Percentiles rank a stretch among this genome's conserved stretches.
These are phyloP conservation scores for Bassia scoparia DNA, from an alignment of 148 eudicot species.

Conservation along the genomic window DNA sequence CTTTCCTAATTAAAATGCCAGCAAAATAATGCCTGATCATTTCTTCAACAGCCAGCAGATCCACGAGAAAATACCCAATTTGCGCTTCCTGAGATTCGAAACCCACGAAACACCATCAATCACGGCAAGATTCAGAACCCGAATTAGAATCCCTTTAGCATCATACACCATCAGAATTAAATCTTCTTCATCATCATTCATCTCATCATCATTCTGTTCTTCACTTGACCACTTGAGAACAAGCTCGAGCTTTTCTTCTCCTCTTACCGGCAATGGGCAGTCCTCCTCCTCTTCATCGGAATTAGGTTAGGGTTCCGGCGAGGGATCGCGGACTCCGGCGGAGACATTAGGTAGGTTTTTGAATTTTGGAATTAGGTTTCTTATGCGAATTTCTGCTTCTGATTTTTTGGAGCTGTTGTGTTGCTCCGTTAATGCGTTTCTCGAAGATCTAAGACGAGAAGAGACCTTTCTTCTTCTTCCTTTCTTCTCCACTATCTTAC, in stretches of 20 bases:
- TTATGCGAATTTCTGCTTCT: background rate
- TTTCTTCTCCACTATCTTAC: slow-evolving; percentile 40
- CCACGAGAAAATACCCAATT: slow-evolving; percentile 32
- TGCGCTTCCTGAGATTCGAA: slow-evolving; percentile 30
- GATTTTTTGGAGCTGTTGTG: slow-evolving; percentile 25
- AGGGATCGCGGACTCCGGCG: slow-evolving; percentile 36
- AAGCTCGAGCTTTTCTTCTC: slow-evolving; percentile 31
- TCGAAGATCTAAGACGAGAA: slow-evolving; percentile 51
- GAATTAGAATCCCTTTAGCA: background rate
- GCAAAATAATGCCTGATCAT: slow-evolving; percentile 24
- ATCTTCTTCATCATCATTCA: background rate
- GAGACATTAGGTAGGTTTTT: slow-evolving; percentile 30
- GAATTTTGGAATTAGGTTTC: slow-evolving; percentile 8
- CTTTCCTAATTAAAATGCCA: slow-evolving; percentile 2
- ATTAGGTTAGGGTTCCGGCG: slow-evolving; percentile 44
- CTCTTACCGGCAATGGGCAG: slow-evolving; percentile 6
- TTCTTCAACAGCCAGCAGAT: slow-evolving; percentile 27
- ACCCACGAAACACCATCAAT: slow-evolving; percentile 13
- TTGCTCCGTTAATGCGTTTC: slow-evolving; percentile 35
- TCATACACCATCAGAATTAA: slow-evolving; percentile 14
- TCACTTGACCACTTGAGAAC: slow-evolving; percentile 24
- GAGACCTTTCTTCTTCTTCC: slow-evolving; percentile 61
- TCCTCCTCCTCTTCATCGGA: slow-evolving; percentile 21
- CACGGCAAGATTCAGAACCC: slow-evolving; percentile 24
- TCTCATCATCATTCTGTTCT: background rate